These are phyloP conservation scores for Phoma sp. DNA, from an alignment of 2,329 filamentous ascomycete species.

Conservation along the genomic window DNA sequence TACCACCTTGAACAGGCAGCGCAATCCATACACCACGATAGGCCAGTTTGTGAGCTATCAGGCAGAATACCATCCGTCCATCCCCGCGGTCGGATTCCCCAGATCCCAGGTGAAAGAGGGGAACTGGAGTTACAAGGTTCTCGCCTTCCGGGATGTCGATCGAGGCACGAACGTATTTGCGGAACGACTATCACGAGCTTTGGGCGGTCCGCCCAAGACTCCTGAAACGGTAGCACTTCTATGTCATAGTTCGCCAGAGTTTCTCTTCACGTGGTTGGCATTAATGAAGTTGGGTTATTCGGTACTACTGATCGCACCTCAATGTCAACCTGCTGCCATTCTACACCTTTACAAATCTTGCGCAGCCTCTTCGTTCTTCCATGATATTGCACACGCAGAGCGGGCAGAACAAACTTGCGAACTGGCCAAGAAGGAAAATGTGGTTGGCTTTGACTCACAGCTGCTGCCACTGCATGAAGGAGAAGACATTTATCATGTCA, in stretches of 20 bases:
- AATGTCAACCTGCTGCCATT: slow-evolving; percentile 58
- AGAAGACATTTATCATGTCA: slow-evolving; percentile 34
- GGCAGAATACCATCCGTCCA: slow-evolving; percentile 48
- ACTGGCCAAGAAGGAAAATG: slow-evolving; percentile 20
- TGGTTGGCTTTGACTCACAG: slow-evolving; percentile 13
- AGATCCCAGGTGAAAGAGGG: slow-evolving; percentile 28
- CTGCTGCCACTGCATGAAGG: slow-evolving; percentile 25
- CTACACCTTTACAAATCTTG: slow-evolving; percentile 61
- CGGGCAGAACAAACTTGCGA: slow-evolving; percentile 38
- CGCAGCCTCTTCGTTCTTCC: slow-evolving; percentile 53
- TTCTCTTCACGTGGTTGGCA: slow-evolving; percentile 67
- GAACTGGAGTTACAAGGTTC: slow-evolving; percentile 39
- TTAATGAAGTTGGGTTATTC: slow-evolving; percentile 63
- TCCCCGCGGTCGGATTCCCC: slow-evolving; percentile 61
- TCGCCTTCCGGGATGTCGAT: slow-evolving; percentile 49
- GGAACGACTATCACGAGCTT: slow-evolving; percentile 28
- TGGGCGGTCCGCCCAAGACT: slow-evolving; percentile 17
- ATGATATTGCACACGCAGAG: slow-evolving; percentile 52
- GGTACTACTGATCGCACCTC: slow-evolving; percentile 64
- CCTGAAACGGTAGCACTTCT: slow-evolving; percentile 60
- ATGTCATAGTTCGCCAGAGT: slow-evolving; percentile 63
- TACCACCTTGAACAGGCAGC: slow-evolving; percentile 43
- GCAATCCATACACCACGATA: slow-evolving; percentile 55
- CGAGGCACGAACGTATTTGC: slow-evolving; percentile 49
- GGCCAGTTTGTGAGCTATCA: slow-evolving; percentile 60